These are phyloP conservation scores for Penicillium pancosmium DNA, from an alignment of 495 filamentous ascomycete genomes.

Conservation along the genomic window DNA sequence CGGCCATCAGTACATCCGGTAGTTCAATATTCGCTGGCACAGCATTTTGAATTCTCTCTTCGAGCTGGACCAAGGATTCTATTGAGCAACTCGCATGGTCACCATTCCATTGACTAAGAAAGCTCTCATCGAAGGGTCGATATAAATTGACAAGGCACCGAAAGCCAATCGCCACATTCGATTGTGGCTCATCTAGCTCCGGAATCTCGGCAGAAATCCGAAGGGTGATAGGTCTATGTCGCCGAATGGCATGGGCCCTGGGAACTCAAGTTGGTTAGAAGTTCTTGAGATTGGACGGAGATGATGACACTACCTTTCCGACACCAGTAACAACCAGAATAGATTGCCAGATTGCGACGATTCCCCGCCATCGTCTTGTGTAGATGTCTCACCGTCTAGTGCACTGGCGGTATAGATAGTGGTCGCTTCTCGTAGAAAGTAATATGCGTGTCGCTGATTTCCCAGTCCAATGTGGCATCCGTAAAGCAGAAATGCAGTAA, in stretches of 20 bases:
- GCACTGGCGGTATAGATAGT: constrained; percentile 55
- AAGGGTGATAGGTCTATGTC: constrained; percentile 71
- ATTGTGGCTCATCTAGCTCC: constrained; percentile 46
- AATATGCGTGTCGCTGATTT: constrained; percentile 73
- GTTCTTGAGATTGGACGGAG: neutral
- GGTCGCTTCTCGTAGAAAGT: constrained; percentile 70
- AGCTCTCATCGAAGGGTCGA: constrained; percentile 70
- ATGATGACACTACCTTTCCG: constrained; percentile 58
- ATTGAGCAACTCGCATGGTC: constrained; percentile 39
- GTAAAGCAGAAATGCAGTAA: constrained; percentile 73
- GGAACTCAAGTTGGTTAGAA: neutral
- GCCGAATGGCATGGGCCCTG: constrained; percentile 72
- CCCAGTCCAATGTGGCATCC: constrained; percentile 72
- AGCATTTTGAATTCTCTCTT: constrained; percentile 67
- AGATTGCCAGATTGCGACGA: constrained; percentile 44
- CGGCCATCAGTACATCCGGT: constrained; percentile 63
- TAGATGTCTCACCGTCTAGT: constrained; percentile 29
- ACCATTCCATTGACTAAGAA: constrained; percentile 73
- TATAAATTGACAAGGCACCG: constrained; percentile 67
- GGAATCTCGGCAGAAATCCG: constrained; percentile 68
- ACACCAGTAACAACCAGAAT: constrained; percentile 73
- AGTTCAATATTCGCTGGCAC: constrained; percentile 63
- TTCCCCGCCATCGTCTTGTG: constrained; percentile 32
- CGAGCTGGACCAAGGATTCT: constrained; percentile 52
- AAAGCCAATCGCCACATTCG: constrained; percentile 50